Conservation (phyloP, 495 filamentous ascomycete species). For the Neurospora sp. region DNA sequence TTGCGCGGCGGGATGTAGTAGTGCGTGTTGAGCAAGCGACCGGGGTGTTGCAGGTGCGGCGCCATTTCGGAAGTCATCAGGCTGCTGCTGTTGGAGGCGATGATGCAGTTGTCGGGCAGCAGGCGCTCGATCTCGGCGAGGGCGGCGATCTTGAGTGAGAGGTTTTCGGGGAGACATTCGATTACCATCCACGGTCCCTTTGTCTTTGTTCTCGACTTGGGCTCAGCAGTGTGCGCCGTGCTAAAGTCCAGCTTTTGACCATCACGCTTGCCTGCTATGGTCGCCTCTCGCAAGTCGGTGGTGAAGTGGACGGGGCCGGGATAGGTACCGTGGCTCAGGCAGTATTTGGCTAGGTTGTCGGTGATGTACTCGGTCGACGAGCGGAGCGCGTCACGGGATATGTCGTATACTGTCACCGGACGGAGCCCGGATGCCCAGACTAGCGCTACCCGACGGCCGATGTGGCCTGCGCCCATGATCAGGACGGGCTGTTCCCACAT, state of each 20-base stretch:
- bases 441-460: slow-evolving; percentile 26
- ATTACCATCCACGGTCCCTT: slow-evolving; percentile 40
- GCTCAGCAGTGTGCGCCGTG: slow-evolving; percentile 11
- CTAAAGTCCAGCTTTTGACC: slow-evolving; percentile 3
- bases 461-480: slow-evolving; percentile 28
- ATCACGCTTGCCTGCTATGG: slow-evolving; percentile 10
- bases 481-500: slow-evolving; percentile 26
- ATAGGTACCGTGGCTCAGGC: slow-evolving; percentile 13
- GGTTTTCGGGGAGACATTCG: slow-evolving; percentile 47
- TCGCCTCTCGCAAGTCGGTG: slow-evolving; percentile 18
- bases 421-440: slow-evolving; percentile 27
- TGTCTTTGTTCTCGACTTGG: slow-evolving; percentile 12
- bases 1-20: slow-evolving; percentile 47
- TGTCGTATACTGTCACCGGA: slow-evolving; percentile 30
- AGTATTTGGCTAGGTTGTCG: slow-evolving; percentile 25
- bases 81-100: slow-evolving; percentile 43
- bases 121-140: slow-evolving; percentile 37
- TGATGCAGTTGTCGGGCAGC: slow-evolving; percentile 35
- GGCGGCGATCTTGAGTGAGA: slow-evolving; percentile 40
- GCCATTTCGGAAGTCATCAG: slow-evolving; percentile 41
- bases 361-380: slow-evolving; percentile 24
- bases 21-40: slow-evolving; percentile 43
- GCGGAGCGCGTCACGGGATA: slow-evolving; percentile 16
- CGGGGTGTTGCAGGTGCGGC: slow-evolving; percentile 23
- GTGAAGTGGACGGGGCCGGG: slow-evolving; percentile 26